A percentile compares a stretch with the other conserved stretches of the same genome.
These are phyloP conservation scores for Pythium aristosporum DNA, from an alignment of 352 stramenopile genomes.

Conservation along the genomic window DNA sequence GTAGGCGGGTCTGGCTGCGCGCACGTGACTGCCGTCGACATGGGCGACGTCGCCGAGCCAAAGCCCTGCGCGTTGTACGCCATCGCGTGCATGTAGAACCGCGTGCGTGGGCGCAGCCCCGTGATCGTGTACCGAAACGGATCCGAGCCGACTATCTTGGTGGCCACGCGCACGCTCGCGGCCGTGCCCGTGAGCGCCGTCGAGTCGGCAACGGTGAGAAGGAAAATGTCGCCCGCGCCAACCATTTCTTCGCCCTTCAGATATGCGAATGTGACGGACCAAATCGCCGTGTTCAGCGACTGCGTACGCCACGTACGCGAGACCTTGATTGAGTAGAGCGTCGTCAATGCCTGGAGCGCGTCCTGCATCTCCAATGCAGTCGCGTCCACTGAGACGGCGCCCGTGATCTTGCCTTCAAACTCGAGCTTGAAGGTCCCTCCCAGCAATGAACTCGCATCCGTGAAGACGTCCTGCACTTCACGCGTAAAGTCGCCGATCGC, in stretches of 20 bases:
- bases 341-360: conserved; percentile 65
- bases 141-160: conserved; percentile 91
- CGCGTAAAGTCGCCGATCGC: conserved; percentile 92
- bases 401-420: conserved; percentile 89
- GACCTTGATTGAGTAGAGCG: conserved; percentile 86
- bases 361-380: conserved; percentile 86
- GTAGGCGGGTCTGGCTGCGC: conserved; percentile 45
- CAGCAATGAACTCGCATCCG: conserved; percentile 52
- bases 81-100: conserved; percentile 82
- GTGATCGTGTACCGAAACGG: conserved; percentile 75
- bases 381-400: conserved; percentile 66
- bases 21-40: conserved; percentile 55
- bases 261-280: conserved; percentile 94
- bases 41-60: conserved; percentile 50
- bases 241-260: conserved; percentile 90
- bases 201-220: conserved; percentile 57
- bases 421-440: conserved; percentile 85
- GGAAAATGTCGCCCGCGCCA: conserved; percentile 89
- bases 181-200: conserved; percentile 61
- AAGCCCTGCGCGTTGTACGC: conserved; percentile 78
- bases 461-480: conserved; percentile 91
- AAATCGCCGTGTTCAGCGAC: conserved; percentile 68
- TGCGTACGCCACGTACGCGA: conserved; percentile 40
- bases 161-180: conserved; percentile 58
- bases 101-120: conserved; percentile 44